Base-by-base conservation (phyloP, 2,329 filamentous ascomycete genomes). In the Calonectria hawksworthii region DNA sequence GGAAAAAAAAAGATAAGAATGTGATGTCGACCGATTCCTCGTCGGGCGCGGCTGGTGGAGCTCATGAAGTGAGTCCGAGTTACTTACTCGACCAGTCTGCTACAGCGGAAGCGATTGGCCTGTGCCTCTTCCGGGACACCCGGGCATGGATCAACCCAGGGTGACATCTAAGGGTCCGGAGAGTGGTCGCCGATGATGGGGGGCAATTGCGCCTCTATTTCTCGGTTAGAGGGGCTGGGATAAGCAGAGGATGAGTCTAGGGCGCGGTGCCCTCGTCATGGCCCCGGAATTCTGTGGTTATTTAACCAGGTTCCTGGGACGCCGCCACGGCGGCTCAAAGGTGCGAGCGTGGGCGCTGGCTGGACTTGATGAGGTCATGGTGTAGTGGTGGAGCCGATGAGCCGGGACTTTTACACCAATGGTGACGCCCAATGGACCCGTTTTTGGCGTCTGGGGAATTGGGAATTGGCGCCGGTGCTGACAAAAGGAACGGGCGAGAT, bases 331-430 rank as follows among this genome's bases (percentile, higher is more conserved):
- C 61, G 41, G 28, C 41, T 65, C 38, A 26, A 26, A 50, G 23
- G 16, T 30, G 44, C 44, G 38, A 32, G 38, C 32, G n/a, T 26
- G 5, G 16, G 65, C 18, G 34, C 30, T 38, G 51, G 54, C 69
- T 50, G 44, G n/a, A 41, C 30, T 67, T 72, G 69, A 80, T 80
- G 79, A 80, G 79, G 79, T 80, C 79, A 80, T 80, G 72, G 70
- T 75, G 59, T 50, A 56, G 75, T 68, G 41, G 52, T 28, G 66
- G 52, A 32, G 36, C 30, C 36, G 34, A 30, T 56, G 66, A 47
- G 54, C 51, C 64, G 74, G 71, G 65, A 64, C 34, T 75, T 75
- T 65, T 73, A 74, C 36, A 65, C 72, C 76, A 78, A 79, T 77
- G 74, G 52, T 69, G 71, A 63, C 47, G 64, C 68, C 28, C 23